Evolutionary conservation across 306 rosid genomes (phyloP).

Genomic region (Rosa lucieae): DNA sequence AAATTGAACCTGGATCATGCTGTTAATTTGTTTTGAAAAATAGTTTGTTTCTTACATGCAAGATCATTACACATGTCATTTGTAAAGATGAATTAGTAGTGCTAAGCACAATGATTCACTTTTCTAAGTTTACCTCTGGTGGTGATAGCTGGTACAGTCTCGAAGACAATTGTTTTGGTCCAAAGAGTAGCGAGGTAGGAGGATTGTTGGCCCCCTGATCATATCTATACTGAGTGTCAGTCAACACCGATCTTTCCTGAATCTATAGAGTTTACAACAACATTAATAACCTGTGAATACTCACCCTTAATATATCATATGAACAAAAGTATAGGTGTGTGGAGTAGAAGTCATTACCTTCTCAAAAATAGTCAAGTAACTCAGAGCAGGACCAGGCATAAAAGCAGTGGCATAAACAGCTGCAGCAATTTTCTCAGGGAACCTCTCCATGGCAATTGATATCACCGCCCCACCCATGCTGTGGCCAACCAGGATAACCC

Average conservation of each 20-base stretch:
- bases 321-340: neutral
- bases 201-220: slow-evolving; percentile 16
- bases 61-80: too few species aligned
- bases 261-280: neutral
- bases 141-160: slow-evolving; percentile 38
- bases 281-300: neutral
- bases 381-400: slow-evolving; percentile 35
- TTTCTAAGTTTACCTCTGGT: slow-evolving; percentile 27
- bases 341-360: neutral
- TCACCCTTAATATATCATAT: neutral
- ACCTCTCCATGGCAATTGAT: slow-evolving; percentile 58
- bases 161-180: slow-evolving; percentile 28
- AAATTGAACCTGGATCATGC: neutral
- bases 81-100: too few species aligned
- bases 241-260: neutral
- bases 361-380: neutral
- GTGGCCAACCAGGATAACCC: slow-evolving; percentile 58
- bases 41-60: neutral
- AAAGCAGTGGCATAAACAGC: slow-evolving; percentile 43
- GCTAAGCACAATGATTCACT: neutral
- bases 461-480: slow-evolving; percentile 49
- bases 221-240: slow-evolving; percentile 12
- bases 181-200: slow-evolving; percentile 18
- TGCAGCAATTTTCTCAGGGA: slow-evolving; percentile 45
- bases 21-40: neutral